phyloP scores from a whole-genome alignment of 129 eudicot genomes.

The Pulicaria dysenterica region DNA sequence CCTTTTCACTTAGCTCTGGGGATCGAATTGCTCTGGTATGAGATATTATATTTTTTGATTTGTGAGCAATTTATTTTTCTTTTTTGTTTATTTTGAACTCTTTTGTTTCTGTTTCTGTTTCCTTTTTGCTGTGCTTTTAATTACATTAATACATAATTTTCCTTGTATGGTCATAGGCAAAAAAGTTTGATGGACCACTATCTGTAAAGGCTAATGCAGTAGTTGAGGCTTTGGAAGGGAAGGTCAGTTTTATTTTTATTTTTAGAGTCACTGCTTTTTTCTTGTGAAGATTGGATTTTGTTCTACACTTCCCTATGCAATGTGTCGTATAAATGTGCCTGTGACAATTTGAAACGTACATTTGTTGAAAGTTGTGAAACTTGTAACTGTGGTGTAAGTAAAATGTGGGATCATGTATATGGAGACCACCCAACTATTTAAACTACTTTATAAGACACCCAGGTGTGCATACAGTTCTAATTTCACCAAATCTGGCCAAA shows the following conservation, averaged over 20 bases:
- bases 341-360: too few species aligned
- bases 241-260: constrained; percentile 46
- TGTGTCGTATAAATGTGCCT: too few species aligned
- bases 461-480: too few species aligned
- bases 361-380: constrained; percentile 7
- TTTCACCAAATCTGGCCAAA: too few species aligned
- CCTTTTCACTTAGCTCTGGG: constrained; percentile 59
- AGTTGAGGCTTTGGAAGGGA: constrained; percentile 89
- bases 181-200: constrained; percentile 65
- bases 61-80: neutral
- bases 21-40: constrained; percentile 81
- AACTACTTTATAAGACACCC: too few species aligned
- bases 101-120: neutral
- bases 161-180: constrained; percentile 51
- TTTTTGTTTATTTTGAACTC: neutral
- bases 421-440: too few species aligned
- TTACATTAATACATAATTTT: constrained; percentile 7
- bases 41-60: constrained; percentile 4
- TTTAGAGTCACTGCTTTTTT: neutral
- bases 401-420: neutral
- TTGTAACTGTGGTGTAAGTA: constrained; percentile 15
- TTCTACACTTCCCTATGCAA: too few species aligned
- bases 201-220: constrained; percentile 68
- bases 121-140: neutral
- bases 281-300: neutral